These are phyloP conservation scores for Nasturtium officinale DNA, from an alignment of 345 rosid species.

Conservation along the genomic window DNA sequence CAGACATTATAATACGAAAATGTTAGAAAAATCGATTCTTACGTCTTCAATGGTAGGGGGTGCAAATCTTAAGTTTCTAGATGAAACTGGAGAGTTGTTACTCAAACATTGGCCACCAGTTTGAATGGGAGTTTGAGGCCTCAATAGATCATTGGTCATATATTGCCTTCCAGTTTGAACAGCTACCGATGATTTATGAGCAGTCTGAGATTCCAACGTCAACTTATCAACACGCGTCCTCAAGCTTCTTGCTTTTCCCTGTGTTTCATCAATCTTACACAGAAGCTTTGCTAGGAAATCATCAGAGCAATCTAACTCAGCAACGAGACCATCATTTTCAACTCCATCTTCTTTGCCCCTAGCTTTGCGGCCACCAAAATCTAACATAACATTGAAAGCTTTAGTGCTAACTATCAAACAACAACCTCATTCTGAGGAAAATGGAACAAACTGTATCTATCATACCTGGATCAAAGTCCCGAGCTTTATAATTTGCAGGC, in stretches of 20 bases:
- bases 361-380: conserved; percentile 43
- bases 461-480: conserved; percentile 46
- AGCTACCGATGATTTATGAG: neutral
- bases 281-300: conserved; percentile 52
- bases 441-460: neutral
- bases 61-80: conserved; percentile 45
- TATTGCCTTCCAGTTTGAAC: conserved; percentile 39
- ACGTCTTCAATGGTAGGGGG: conserved; percentile 32
- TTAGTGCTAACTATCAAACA: conserved; percentile 13
- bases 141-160: conserved; percentile 29
- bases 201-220: conserved; percentile 50
- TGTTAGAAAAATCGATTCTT: neutral
- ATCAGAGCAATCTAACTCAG: conserved; percentile 50
- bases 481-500: conserved; percentile 44
- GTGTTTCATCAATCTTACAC: conserved; percentile 56
- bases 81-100: conserved; percentile 35
- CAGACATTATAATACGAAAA: neutral
- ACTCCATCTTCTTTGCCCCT: conserved; percentile 39
- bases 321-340: conserved; percentile 48
- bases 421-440: conserved; percentile 1
- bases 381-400: neutral
- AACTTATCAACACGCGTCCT: conserved; percentile 62
- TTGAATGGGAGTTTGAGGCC: conserved; percentile 41
- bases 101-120: conserved; percentile 27
- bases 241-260: conserved; percentile 46